Base-by-base conservation (phyloP, 169 alveolate genomes). In the Fabrea salina region DNA sequence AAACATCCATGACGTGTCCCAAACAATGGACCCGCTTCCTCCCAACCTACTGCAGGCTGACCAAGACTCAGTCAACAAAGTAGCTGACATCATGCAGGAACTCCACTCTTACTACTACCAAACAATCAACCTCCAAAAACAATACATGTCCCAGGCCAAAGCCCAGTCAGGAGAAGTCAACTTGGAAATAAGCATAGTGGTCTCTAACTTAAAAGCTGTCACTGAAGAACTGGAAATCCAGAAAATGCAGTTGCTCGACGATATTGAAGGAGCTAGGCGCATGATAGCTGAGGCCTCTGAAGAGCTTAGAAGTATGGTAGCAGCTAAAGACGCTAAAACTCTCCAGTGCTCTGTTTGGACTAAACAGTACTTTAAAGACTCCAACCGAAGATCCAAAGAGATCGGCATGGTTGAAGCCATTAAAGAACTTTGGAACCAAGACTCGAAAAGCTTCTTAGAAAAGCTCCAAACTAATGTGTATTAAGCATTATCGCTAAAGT, bases 241-340 rank as follows among this genome's bases (percentile, higher is more conserved):
- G 11, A n/a, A n/a, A 13, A 22, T 56, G 27, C 40, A 56, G 22
- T 3, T 56, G 1, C 13, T 35, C 30, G 67, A 56, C 13, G 67
- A 56, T 56, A n/a, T 56, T n/a, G 67, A 56, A 56, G 67, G 30
- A 25, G 1, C 67, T n/a, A 56, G 33, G 11, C 22, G 67, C 39
- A 56, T 56, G 67, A 16, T n/a, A 19, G 30, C 40, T 22, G 67
- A 56, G 30, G 67, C 67, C n/a, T n/a, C 37, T n/a, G 67, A 56
- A 56, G 67, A 56, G 2, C 30, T 27, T 25, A 35, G 67, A 25
- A 22, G 40, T 1, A 56, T 56, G 67, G 67, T n/a, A 19, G 30
- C 40, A 35, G 67, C 67, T 0, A 56, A 25, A 56, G 33, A 25
- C 1, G 67, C n/a, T 56, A 56, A 56, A 56, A 35, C 11, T 16